Conservation (phyloP, 2,329 filamentous ascomycete species). For the Zymoseptoria tritici region DNA sequence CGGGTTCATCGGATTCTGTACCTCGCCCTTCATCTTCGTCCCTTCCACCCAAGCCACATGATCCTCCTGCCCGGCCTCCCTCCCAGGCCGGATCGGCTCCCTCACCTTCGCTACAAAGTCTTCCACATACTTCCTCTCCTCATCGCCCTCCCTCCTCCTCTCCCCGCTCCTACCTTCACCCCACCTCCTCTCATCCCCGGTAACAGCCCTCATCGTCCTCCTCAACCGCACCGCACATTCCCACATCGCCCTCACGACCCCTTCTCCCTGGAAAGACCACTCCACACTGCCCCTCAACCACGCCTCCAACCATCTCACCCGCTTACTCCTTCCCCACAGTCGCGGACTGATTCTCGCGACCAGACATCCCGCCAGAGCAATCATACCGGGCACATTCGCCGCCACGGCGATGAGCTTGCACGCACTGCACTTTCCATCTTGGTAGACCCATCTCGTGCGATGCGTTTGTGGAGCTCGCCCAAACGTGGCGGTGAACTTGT, state of each 20-base stretch:
- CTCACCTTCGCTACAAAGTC: neutral
- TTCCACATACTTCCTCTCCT: neutral
- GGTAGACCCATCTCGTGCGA: conserved; percentile 2
- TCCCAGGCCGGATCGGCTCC: neutral
- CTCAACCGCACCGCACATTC: conserved; percentile 6
- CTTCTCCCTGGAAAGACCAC: neutral
- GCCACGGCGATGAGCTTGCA: conserved; percentile 15
- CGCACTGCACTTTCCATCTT: conserved; percentile 16
- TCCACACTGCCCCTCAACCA: conserved; percentile 10
- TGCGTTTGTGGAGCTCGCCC: neutral
- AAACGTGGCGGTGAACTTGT: conserved; percentile 4
- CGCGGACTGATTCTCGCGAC: conserved; percentile 16
- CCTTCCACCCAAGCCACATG: neutral
- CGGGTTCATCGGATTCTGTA: neutral
- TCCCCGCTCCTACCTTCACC: neutral
- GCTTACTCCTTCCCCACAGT: conserved; percentile 20
- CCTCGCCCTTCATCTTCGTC: neutral
- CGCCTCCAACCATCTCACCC: conserved; percentile 18
- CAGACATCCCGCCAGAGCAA: conserved; percentile 17
- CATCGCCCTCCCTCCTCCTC: neutral
- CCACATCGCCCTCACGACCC: conserved; percentile 6
- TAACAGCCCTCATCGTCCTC: neutral
- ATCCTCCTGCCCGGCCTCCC: neutral
- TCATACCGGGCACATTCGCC: conserved; percentile 9
- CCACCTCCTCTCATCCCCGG: neutral